Base-by-base conservation (phyloP, 371 early-diverging fungal species). In the Entomophthora muscae region DNA sequence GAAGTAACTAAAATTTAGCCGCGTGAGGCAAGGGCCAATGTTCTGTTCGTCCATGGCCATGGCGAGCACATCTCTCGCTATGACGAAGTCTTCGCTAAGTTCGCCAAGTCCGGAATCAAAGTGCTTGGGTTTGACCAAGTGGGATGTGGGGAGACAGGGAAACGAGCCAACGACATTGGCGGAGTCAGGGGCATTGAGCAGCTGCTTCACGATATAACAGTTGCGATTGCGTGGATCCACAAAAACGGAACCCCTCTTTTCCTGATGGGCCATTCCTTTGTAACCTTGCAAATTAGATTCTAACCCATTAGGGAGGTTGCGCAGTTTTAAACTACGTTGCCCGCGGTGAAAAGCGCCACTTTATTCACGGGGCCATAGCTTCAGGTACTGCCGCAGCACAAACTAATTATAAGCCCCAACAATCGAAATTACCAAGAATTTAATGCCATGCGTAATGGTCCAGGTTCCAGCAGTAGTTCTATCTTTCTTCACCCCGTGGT, bases 21-120 rank as follows among this genome's bases (percentile, higher is more conserved):
- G n/a, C n/a, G n/a, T n/a, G n/a, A n/a, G n/a, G n/a, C n/a, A n/a
- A n/a, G n/a, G n/a, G n/a, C n/a, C n/a, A n/a, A n/a, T n/a, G n/a
- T n/a, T n/a, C n/a, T n/a, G n/a, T 70, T 84, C 66, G 66, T 83
- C 61, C 85, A 85, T 64, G 85, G 85, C 33, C 78, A 84, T 62
- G 83, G 82, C 42, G 85, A 85, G 58, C 82, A 85, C 63, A 66
- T 74, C 66, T 71, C 64, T 23, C 78, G 85, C 26, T 84, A 83
- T 59, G 66, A 81, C 52, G 70, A 74, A 32, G 65, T 83, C 42
- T 80, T 78, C 64, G 70, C 72, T 26, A 66, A 68, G 3, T 81
- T 84, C 66, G 74, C 74, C 29, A 66, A 69, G 66, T 66, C 75
- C 10, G 81, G 78, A 3, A 77, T 84, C 65, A 75, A 78, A 69